Conservation (phyloP, 1,284 basidiomycete genomes). For the Pisolithus thermaeus region DNA sequence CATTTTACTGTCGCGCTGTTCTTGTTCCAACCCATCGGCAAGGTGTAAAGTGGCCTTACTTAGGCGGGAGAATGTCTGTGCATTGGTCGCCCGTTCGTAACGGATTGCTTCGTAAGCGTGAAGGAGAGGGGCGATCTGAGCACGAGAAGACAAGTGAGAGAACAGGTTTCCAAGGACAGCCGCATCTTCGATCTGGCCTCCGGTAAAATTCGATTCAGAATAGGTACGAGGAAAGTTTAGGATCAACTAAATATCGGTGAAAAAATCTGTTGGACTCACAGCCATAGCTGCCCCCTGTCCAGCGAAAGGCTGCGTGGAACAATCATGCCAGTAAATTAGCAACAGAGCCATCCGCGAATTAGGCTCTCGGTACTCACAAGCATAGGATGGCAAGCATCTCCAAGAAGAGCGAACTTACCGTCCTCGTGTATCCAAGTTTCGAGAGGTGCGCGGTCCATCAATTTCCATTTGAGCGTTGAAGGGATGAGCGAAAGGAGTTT, state of each 20-base stretch:
- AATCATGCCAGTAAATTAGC: not conserved
- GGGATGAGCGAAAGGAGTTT: conserved; percentile 43
- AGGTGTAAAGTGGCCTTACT: conserved; percentile 53
- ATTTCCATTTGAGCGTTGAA: conserved; percentile 44
- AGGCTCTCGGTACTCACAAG: conserved; percentile 42
- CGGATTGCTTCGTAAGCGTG: conserved; percentile 50
- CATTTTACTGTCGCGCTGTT: conserved; percentile 46
- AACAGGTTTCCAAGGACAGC: conserved; percentile 57
- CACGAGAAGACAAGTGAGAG: conserved; percentile 36
- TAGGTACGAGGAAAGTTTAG: not conserved
- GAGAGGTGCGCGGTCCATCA: too few species aligned
- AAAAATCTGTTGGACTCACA: conserved; percentile 24
- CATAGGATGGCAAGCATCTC: conserved; percentile 62
- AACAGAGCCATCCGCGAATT: not conserved
- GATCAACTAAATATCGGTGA: too few species aligned
- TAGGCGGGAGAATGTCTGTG: conserved; percentile 41
- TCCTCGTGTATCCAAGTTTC: conserved; percentile 46
- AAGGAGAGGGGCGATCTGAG: conserved; percentile 43
- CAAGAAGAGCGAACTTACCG: conserved; percentile 44
- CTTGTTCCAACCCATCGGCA: conserved; percentile 48
- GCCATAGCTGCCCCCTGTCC: conserved; percentile 68
- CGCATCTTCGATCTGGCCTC: conserved; percentile 51
- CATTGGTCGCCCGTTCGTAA: conserved; percentile 39
- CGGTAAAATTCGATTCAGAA: not conserved
- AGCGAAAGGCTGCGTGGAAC: conserved; percentile 47